Conservation (phyloP, 495 filamentous ascomycete species). For the Viridothelium virens region DNA sequence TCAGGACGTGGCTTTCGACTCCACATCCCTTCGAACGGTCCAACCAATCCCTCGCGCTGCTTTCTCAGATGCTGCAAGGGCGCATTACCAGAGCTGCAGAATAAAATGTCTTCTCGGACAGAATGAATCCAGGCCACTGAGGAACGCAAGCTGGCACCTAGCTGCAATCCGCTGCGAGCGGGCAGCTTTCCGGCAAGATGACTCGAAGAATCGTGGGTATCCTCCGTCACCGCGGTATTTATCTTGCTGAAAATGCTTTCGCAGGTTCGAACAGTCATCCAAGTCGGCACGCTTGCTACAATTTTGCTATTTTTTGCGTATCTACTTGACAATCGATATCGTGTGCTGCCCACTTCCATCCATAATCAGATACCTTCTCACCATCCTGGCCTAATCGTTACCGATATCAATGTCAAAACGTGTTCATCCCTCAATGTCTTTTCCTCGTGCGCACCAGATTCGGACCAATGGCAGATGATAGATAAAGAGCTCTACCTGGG, state of each 20-base stretch:
- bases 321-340: conserved; percentile 39
- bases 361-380: conserved; percentile 46
- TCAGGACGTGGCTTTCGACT: neutral
- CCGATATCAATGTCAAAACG: conserved; percentile 74
- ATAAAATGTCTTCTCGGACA: neutral
- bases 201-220: conserved; percentile 40
- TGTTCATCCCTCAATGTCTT: conserved; percentile 72
- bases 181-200: conserved; percentile 29
- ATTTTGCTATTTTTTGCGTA: conserved; percentile 51
- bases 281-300: conserved; percentile 60
- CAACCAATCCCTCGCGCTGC: neutral
- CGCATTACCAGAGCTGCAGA: neutral
- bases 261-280: conserved; percentile 73
- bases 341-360: conserved; percentile 44
- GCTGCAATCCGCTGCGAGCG: conserved; percentile 10
- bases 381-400: conserved; percentile 57
- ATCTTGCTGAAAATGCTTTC: conserved; percentile 16
- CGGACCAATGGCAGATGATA: conserved; percentile 69
- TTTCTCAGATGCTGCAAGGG: conserved; percentile 1
- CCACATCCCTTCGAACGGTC: neutral
- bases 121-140: neutral
- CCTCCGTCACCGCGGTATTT: neutral
- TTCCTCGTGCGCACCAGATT: conserved; percentile 68
- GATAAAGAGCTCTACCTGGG: conserved; percentile 88
- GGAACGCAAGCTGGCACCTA: conserved; percentile 11